Conservation (phyloP, 2,329 filamentous ascomycete species). For the Colletotrichum sp. region DNA sequence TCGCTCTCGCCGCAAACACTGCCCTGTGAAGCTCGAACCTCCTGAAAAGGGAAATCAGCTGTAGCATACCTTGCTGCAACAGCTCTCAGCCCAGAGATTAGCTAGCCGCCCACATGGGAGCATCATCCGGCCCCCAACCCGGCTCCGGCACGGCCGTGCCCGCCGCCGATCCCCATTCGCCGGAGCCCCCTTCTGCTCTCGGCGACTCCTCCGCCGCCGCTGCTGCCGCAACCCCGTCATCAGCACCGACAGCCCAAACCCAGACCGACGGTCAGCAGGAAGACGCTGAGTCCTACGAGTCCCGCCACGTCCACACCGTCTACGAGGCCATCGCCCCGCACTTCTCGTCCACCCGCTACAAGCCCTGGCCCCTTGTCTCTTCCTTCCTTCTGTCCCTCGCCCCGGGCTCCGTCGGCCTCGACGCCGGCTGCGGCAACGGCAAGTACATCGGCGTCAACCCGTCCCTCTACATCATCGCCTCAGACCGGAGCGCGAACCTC, state of each 20-base stretch:
- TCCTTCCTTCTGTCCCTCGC: slow-evolving; percentile 72
- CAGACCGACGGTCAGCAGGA: neutral
- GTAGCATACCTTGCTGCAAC: neutral
- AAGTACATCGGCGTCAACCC: slow-evolving; percentile 89
- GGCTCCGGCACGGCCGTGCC: slow-evolving; percentile 7
- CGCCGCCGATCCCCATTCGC: neutral
- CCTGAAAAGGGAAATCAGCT: neutral
- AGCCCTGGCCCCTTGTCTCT: slow-evolving; percentile 92
- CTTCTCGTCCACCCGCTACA: slow-evolving; percentile 80
- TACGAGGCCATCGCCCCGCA: slow-evolving; percentile 88
- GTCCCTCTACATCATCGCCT: slow-evolving; percentile 80
- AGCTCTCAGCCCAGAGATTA: neutral
- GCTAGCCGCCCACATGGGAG: neutral
- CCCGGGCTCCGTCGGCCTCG: slow-evolving; percentile 80
- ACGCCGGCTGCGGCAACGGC: slow-evolving; percentile 95
- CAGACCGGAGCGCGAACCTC: slow-evolving; percentile 75
- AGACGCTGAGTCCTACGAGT: slow-evolving; percentile 71
- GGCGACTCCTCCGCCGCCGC: neutral
- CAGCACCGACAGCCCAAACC: neutral
- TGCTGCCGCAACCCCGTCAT: neutral
- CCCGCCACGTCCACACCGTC: slow-evolving; percentile 86
- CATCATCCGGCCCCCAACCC: slow-evolving; percentile 5
- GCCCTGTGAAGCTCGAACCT: neutral
- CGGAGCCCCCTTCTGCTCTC: neutral
- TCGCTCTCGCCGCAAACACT: neutral